These are phyloP conservation scores for Yarrowia sp. DNA, from an alignment of 805 yeast genomes.

Conservation along the genomic window DNA sequence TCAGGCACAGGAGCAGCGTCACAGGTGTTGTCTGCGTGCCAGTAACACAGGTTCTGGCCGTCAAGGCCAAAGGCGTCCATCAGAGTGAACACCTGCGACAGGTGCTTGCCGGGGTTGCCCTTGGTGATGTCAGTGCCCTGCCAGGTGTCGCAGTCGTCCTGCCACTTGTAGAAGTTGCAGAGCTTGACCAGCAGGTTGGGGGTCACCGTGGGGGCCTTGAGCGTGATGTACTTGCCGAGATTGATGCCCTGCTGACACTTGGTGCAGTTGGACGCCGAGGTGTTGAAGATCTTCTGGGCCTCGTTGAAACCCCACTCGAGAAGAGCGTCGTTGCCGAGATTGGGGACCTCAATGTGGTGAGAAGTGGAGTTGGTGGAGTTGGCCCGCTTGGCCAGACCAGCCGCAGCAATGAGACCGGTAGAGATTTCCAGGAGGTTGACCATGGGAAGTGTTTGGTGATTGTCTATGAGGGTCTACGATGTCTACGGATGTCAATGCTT, in stretches of 20 bases:
- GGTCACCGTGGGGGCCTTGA: background rate
- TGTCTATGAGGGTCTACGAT: no score
- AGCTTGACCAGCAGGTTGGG: slow-evolving; percentile 12
- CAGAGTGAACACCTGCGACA: slow-evolving; percentile 59
- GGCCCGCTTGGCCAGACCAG: slow-evolving; percentile 10
- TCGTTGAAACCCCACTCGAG: slow-evolving; percentile 6
- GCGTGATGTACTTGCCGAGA: slow-evolving; percentile 9
- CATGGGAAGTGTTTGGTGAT: background rate
- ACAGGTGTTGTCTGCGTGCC: slow-evolving; percentile 41
- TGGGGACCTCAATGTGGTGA: slow-evolving; percentile 14
- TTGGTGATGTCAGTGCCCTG: slow-evolving; percentile 1
- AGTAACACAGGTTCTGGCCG: slow-evolving; percentile 64
- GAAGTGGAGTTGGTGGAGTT: background rate
- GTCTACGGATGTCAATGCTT: no score
- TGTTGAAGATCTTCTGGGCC: slow-evolving; percentile 13
- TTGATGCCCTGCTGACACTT: slow-evolving; percentile 21
- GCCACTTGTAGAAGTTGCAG: slow-evolving; percentile 13
- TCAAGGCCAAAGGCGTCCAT: slow-evolving; percentile 62
- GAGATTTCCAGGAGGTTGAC: slow-evolving; percentile 6
- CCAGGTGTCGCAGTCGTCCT: background rate
- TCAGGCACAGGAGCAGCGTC: background rate
- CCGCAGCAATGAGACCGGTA: background rate
- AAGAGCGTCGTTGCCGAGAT: background rate
- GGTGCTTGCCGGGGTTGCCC: slow-evolving; percentile 46
- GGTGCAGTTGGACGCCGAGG: slow-evolving; percentile 7